Conservation (phyloP, 176 grass and related monocot genomes). For the Eremochloa ophiuroides region DNA sequence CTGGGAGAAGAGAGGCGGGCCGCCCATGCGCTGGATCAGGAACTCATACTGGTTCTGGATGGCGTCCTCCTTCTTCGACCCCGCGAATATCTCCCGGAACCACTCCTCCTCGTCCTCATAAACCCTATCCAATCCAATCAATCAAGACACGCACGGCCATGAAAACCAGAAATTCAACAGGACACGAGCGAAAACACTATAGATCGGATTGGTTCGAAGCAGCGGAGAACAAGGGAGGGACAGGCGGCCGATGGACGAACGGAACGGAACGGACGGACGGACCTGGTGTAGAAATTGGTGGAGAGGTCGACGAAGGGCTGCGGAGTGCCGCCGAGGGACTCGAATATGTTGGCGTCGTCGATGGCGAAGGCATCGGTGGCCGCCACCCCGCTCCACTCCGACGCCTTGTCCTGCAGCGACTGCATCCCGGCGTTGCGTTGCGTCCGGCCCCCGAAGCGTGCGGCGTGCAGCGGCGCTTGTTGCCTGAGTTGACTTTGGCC, state of each 20-base stretch:
- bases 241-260: not conserved
- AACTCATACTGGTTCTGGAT: slow-evolving; percentile 99
- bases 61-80: slow-evolving; percentile 87
- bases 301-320: slow-evolving; percentile 91
- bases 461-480: not conserved
- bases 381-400: slow-evolving; percentile 87
- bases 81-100: slow-evolving; percentile 83
- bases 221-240: not conserved
- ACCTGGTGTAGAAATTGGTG: slow-evolving; percentile 94
- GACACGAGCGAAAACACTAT: not conserved
- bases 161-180: not conserved
- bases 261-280: too few relatives aligned
- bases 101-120: slow-evolving; percentile 90
- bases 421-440: slow-evolving; percentile 42
- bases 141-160: not conserved
- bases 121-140: slow-evolving; percentile 38
- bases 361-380: slow-evolving; percentile 77
- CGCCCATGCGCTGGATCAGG: slow-evolving; percentile 93
- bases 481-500: not conserved
- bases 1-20: slow-evolving; percentile 76
- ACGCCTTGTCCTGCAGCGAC: slow-evolving; percentile 91
- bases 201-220: not conserved
- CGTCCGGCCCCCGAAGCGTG: not conserved
- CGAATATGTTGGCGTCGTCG: slow-evolving; percentile 77
- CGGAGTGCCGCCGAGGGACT: slow-evolving; percentile 69